Evolutionary conservation across 805 yeast genomes (phyloP), one percentile per base, ranked within the genome.

Genomic region (Candida orba): DNA sequence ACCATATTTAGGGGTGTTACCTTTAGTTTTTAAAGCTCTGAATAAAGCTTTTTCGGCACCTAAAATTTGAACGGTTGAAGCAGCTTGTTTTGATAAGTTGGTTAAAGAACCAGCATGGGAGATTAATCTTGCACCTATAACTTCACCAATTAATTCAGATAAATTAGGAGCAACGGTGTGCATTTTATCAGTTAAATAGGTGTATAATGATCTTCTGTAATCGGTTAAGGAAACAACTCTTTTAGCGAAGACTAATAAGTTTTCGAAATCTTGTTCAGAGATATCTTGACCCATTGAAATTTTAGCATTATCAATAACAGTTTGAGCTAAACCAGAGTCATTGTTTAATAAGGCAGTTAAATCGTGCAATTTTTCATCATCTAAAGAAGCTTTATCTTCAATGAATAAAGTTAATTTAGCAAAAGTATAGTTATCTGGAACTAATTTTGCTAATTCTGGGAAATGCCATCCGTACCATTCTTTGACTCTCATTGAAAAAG

Each of bases 391-490:
- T 73, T 93, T 93, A 72, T 93, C 95, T 69, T 79, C 78, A 64
- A 93, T 87, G 69, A 76, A 75, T 50, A 88, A 69, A 49, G 88
- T 86, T 51, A 91, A 76, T 65, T 76, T 79, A 55, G 97, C 96
- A 81, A 93, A 93, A 48, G 96, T 90, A 75, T 93, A 93, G 68
- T 93, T 84, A 66, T 93, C 99, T 73, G 95, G 95, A 72, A 93
- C 99, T 60, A 93, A 81, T 71, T 93, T 96, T 65, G 95, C 99
- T 60, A 93, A 78, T 56, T 91, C 75, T 40, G 99, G 97, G 72
- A 91, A 91, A 69, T 91, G 99, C 99, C 99, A 91, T 54, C 99
- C 98, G 70, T 91, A 91, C 99, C 99, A 91, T 73, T 91, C 99
- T 73, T 91, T 93, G 68, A 90, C 81, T 73, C 99, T 81, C 99